Evolutionary conservation across 176 grass and related monocot genomes (phyloP).

Genomic region (Zea mays): DNA sequence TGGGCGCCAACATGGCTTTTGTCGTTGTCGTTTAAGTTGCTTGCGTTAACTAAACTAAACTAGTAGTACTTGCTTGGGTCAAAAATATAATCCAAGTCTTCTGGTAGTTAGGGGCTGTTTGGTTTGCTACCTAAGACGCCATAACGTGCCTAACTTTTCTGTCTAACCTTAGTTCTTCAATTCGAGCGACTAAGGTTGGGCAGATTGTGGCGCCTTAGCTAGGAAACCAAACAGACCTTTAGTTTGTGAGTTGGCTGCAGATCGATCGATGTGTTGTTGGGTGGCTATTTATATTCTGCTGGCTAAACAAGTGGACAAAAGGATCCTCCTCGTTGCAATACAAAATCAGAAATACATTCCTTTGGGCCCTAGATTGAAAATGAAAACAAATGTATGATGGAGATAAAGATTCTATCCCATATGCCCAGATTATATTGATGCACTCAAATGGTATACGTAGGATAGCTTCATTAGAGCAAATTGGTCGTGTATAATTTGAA

Average conservation of each 20-base stretch:
- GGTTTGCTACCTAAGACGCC: too few relatives aligned
- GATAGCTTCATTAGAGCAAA: neutral
- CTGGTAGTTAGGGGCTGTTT: too few relatives aligned
- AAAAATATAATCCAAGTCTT: conserved; percentile 14
- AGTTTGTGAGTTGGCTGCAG: conserved; percentile 30
- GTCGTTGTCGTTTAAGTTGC: conserved; percentile 10
- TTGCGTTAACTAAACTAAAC: conserved; percentile 13
- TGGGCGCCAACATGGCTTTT: conserved; percentile 35
- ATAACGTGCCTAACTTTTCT: too few relatives aligned
- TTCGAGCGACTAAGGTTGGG: too few relatives aligned
- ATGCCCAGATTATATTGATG: neutral
- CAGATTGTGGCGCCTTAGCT: too few relatives aligned
- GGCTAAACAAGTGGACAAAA: conserved; percentile 26
- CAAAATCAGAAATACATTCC: neutral
- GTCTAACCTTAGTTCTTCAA: too few relatives aligned
- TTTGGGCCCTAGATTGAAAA: neutral
- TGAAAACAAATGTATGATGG: neutral
- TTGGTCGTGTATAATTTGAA: neutral
- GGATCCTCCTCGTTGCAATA: neutral
- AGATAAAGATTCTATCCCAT: neutral
- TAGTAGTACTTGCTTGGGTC: neutral
- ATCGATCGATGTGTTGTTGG: neutral
- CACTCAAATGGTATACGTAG: neutral
- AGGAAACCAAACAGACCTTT: too few relatives aligned
- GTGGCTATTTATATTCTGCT: conserved; percentile 44